phyloP scores from a whole-genome alignment of 192 early-diverging fungal species.

The Coemansia sp. region DNA sequence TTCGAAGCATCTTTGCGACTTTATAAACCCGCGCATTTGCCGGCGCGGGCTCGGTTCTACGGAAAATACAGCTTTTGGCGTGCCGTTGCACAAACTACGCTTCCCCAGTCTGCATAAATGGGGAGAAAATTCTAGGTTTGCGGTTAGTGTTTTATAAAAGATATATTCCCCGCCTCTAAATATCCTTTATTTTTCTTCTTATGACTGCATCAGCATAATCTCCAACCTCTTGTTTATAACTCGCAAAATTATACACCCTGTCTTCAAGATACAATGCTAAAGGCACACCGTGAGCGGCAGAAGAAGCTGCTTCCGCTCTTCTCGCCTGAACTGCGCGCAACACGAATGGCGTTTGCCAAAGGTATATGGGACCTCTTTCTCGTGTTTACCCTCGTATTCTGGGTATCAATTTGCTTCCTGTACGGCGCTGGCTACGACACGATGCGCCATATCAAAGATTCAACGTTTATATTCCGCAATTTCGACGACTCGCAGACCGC shows the following conservation, averaged over 20 bases:
- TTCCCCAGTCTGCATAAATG: no score
- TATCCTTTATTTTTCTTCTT: neutral
- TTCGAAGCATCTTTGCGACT: no score
- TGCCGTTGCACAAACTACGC: no score
- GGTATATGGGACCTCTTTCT: constrained; percentile 37
- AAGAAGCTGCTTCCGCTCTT: constrained; percentile 45
- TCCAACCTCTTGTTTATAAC: neutral
- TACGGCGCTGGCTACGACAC: constrained; percentile 52
- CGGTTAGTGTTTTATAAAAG: no score
- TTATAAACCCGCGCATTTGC: no score
- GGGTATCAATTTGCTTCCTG: constrained; percentile 47
- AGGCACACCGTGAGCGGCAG: constrained; percentile 40
- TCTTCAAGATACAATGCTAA: constrained; percentile 10
- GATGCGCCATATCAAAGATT: constrained; percentile 46
- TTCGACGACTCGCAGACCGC: constrained; percentile 34
- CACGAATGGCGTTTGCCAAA: constrained; percentile 48
- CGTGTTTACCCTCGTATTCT: constrained; percentile 44
- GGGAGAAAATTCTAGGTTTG: no score
- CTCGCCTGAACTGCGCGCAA: constrained; percentile 46
- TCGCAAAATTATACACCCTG: no score
- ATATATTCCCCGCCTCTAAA: neutral
- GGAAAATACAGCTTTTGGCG: no score
- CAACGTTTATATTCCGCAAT: constrained; percentile 27
- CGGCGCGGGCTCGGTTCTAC: no score
- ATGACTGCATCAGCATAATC: neutral